phyloP scores from a whole-genome alignment of 2,329 filamentous ascomycete species.

The Capronia americana region DNA sequence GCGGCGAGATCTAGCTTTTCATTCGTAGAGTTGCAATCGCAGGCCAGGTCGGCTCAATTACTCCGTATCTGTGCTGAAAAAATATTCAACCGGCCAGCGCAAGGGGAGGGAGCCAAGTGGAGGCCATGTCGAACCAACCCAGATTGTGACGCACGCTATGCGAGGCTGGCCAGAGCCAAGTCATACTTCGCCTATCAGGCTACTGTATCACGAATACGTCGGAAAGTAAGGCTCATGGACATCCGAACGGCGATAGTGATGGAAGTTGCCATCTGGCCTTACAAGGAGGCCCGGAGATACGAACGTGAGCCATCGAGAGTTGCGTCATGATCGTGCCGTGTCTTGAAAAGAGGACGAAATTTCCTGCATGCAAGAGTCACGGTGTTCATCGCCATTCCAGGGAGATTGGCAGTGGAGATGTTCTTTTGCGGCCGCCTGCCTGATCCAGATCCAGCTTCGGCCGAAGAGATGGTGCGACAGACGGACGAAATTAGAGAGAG shows the following conservation, averaged over 20 bases:
- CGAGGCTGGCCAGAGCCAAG: not conserved
- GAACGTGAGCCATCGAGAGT: not conserved
- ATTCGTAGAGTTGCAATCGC: slow-evolving; percentile 2
- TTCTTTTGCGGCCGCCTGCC: not conserved
- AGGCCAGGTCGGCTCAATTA: not conserved
- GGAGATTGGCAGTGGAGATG: not conserved
- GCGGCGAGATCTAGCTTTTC: not conserved
- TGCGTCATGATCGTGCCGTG: not conserved
- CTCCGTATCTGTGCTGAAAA: not conserved
- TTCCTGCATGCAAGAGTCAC: not conserved
- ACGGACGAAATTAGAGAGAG: not conserved
- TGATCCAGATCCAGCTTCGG: not conserved
- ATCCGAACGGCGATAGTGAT: not conserved
- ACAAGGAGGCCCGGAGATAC: not conserved
- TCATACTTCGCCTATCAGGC: not conserved
- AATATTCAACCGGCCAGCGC: not conserved
- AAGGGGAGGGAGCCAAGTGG: slow-evolving; percentile 1
- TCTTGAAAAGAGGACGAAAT: not conserved
- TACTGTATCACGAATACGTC: slow-evolving; percentile 2
- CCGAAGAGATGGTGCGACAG: not conserved
- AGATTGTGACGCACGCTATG: slow-evolving; percentile 5
- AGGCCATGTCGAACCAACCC: not conserved
- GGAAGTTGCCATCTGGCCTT: not conserved
- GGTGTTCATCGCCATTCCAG: not conserved
- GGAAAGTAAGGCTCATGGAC: not conserved